Evolutionary conservation across 768 basidiomycete species (phyloP).

Genomic region (Lentinus tigrinus): DNA sequence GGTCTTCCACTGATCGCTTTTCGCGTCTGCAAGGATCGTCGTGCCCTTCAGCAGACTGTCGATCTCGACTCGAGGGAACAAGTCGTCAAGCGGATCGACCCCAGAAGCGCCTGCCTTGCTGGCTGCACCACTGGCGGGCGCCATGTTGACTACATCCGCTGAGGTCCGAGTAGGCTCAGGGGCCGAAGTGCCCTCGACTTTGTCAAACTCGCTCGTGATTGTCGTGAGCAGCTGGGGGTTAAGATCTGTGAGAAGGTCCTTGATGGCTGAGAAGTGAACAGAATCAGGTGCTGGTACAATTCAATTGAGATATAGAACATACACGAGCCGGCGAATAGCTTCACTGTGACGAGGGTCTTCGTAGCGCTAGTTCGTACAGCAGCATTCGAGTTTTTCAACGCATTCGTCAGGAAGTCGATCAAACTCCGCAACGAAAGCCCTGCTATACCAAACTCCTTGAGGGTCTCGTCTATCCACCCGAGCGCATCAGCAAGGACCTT

Average conservation of each 20-base stretch:
- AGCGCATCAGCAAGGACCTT: conserved; percentile 93
- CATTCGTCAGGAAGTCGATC: conserved; percentile 87
- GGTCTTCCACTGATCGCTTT: conserved; percentile 95
- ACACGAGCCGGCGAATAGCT: conserved; percentile 90
- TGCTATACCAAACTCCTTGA: conserved; percentile 88
- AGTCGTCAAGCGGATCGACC: conserved; percentile 82
- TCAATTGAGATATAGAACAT: conserved; percentile 22
- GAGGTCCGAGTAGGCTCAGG: conserved; percentile 81
- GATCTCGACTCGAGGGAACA: conserved; percentile 94
- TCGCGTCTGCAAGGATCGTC: conserved; percentile 76
- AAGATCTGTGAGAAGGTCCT: conserved; percentile 88
- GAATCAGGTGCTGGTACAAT: not conserved
- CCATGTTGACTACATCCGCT: conserved; percentile 64
- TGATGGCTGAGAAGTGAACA: conserved; percentile 61
- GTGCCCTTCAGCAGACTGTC: conserved; percentile 84
- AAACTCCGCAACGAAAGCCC: conserved; percentile 81
- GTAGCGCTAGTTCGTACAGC: conserved; percentile 92
- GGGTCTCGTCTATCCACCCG: conserved; percentile 81
- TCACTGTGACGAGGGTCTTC: conserved; percentile 86
- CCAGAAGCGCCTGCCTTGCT: conserved; percentile 36
- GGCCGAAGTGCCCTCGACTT: conserved; percentile 72
- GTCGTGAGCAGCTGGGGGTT: conserved; percentile 92
- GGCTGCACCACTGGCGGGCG: conserved; percentile 37
- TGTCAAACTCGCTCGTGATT: conserved; percentile 90
- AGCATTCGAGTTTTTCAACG: conserved; percentile 91